Conservation (phyloP, 176 grass and related monocot genomes). For the Carex pumila region DNA sequence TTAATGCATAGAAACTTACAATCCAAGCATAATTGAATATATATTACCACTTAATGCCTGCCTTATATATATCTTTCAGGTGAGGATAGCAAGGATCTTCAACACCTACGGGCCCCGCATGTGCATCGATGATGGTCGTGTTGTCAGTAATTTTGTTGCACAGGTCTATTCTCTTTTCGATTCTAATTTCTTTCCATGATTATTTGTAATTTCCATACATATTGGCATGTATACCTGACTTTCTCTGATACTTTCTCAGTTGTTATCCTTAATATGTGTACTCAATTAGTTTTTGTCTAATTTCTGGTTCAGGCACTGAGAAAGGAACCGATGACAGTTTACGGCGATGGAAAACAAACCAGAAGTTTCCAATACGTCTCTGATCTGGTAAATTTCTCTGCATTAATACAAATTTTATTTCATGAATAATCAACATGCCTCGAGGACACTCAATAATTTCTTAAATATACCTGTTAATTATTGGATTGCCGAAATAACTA, state of each 20-base stretch:
- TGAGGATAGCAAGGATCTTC: conserved; percentile 81
- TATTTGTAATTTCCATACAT: neutral
- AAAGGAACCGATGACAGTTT: conserved; percentile 85
- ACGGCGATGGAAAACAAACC: conserved; percentile 93
- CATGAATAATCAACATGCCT: neutral
- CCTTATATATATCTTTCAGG: conserved; percentile 19
- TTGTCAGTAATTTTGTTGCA: conserved; percentile 94
- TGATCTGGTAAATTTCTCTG: conserved; percentile 46
- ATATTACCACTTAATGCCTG: neutral
- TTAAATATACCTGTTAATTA: too few species aligned
- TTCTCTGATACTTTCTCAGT: neutral
- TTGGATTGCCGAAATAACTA: too few species aligned
- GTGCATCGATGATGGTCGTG: conserved; percentile 94
- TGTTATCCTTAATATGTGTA: neutral
- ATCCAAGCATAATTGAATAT: too few species aligned
- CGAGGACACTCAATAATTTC: neutral
- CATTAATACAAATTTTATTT: too few species aligned
- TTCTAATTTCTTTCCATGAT: neutral
- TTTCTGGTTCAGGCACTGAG: conserved; percentile 50
- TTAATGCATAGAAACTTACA: too few species aligned
- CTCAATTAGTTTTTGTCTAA: conserved; percentile 3
- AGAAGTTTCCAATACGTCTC: conserved; percentile 97
- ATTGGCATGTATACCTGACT: neutral
- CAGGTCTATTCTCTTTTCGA: conserved; percentile 40
- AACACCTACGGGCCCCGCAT: conserved; percentile 90